Conservation (phyloP, 2,329 filamentous ascomycete species). For the Ambrosiella beaveri region DNA sequence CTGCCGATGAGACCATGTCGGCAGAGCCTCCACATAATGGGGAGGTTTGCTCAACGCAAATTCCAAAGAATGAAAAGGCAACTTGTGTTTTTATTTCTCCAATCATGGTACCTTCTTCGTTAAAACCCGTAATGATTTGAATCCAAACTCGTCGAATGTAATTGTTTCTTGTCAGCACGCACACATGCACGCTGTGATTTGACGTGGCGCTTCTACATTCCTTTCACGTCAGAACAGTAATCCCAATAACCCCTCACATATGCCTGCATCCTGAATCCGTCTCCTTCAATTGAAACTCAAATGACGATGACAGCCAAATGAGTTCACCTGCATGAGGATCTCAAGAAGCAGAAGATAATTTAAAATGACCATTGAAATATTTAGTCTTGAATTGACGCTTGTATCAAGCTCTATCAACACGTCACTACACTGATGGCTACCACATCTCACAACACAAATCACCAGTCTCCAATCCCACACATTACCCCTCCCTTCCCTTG, state of each 20-base stretch:
- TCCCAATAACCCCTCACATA: constrained; percentile 4
- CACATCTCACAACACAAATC: not conserved
- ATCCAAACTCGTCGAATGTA: too few relatives aligned
- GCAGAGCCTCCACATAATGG: not conserved
- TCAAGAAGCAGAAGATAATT: too few relatives aligned
- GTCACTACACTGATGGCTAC: not conserved
- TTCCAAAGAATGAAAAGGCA: too few relatives aligned
- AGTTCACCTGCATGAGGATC: too few relatives aligned
- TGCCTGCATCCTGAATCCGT: not conserved
- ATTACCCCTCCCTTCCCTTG: not conserved
- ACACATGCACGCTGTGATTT: not conserved
- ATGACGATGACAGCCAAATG: not conserved
- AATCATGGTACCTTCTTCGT: too few relatives aligned
- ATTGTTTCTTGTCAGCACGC: too few relatives aligned
- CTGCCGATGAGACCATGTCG: not conserved
- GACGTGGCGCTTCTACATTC: constrained; percentile 12
- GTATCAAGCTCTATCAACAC: too few relatives aligned
- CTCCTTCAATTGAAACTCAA: not conserved
- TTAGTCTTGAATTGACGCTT: too few relatives aligned
- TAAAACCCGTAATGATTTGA: too few relatives aligned
- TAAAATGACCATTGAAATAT: too few relatives aligned
- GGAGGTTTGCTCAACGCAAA: too few relatives aligned
- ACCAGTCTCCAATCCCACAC: not conserved
- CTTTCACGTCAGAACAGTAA: constrained; percentile 12
- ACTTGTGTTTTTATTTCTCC: too few relatives aligned